Base-by-base conservation (phyloP, 2,329 filamentous ascomycete species). In the Lomentospora prolificans region DNA sequence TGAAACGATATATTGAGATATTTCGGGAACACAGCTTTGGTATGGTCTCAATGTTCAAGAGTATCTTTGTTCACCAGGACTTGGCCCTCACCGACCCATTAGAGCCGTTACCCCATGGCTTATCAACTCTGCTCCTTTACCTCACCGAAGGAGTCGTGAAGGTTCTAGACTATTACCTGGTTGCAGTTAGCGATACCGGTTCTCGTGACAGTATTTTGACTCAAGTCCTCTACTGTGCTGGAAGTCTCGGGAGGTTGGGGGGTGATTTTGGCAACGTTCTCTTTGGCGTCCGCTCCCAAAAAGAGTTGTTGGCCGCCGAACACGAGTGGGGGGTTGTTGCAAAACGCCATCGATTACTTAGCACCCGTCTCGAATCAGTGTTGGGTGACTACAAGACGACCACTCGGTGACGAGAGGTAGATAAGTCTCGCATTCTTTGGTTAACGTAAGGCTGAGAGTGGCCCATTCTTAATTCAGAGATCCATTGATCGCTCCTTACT, bases 1-100 rank as follows among this genome's bases (percentile, higher is more conserved):
- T 99, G 46, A 99, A 97, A 69, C 82, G 91, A 51, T 99, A 95
- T 69, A 89, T 99, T 63, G 94, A 99, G 67, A 90, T 99, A 27
- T 97, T 97, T 68, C 87, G 94, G 54, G 94, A 99, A 70, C 94
- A 99, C 70, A 96, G 89, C 66, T 99, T 99, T 68, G 88, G 86
- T 46, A 95, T 97, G 58, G 84, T 97, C 27, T 95, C 90, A 57
- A 90, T 97, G 79, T 96, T 95, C 70, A 89, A 86, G 64, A 94
- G 87, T 64, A 31, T 55, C 12, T 55, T 90, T 97, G 55, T 95
- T 95, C 64, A 84, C 87, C 44, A 59, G 50, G n/a, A 57, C 33
- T 14, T 41, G 3, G 39, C 41, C 3, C 27, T 51, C 8, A 50
- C 22, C 57, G 31, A 60, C 61, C 72, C 74, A 12, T 63, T 85